These are phyloP conservation scores for Tephrocybe sp. DNA, from an alignment of 768 basidiomycete species.

Conservation along the genomic window DNA sequence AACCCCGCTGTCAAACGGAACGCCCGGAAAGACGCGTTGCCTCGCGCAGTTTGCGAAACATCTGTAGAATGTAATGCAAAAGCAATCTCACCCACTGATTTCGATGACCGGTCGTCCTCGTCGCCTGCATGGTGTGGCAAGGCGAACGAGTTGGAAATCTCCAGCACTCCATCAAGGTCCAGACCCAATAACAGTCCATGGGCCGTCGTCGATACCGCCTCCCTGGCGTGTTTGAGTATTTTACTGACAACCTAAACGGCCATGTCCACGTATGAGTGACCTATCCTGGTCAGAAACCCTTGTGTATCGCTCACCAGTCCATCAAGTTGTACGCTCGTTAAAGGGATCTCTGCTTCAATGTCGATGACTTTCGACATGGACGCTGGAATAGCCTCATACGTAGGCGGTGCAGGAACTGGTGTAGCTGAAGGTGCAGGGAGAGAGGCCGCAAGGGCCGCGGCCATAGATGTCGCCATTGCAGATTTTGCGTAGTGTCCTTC, in stretches of 20 bases:
- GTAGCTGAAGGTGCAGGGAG: slow-evolving; percentile 64
- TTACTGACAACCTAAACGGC: slow-evolving; percentile 78
- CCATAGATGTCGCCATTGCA: slow-evolving; percentile 82
- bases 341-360: slow-evolving; percentile 84
- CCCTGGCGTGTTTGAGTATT: slow-evolving; percentile 89
- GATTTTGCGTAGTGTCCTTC: slow-evolving; percentile 6
- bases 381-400: slow-evolving; percentile 84
- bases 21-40: slow-evolving; percentile 86
- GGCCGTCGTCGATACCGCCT: slow-evolving; percentile 67
- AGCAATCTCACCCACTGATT: slow-evolving; percentile 72
- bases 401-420: slow-evolving; percentile 59
- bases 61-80: too few species aligned
- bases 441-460: slow-evolving; percentile 86
- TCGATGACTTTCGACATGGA: slow-evolving; percentile 93
- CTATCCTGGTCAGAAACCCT: slow-evolving; percentile 1
- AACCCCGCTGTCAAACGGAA: slow-evolving; percentile 81
- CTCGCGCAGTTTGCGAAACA: slow-evolving; percentile 71
- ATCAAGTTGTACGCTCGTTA: slow-evolving; percentile 80
- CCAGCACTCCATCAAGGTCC: slow-evolving; percentile 87
- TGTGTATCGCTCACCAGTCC: slow-evolving; percentile 67
- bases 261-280: background rate
- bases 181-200: slow-evolving; percentile 88
- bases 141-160: slow-evolving; percentile 89
- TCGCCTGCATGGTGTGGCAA: slow-evolving; percentile 70
- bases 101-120: slow-evolving; percentile 80